phyloP scores from a whole-genome alignment of 2,329 filamentous ascomycete species.

The Bipolaris sorokiniana region DNA sequence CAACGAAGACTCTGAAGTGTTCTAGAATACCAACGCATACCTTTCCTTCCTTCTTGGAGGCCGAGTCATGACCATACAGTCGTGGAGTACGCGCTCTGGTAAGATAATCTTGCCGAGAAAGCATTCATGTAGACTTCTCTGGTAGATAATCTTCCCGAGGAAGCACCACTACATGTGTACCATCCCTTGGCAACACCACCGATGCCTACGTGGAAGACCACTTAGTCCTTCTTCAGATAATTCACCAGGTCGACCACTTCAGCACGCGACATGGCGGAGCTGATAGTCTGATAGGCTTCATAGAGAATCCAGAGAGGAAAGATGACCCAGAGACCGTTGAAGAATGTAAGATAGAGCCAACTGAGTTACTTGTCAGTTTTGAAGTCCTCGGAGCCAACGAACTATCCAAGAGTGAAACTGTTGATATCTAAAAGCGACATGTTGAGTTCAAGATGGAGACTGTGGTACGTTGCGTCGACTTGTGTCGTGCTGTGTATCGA shows the following conservation, averaged over 20 bases:
- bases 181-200: not conserved
- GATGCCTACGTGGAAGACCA: not conserved
- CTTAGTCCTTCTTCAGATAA: constrained; percentile 44
- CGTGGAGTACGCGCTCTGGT: no score
- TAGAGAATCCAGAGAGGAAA: constrained; percentile 64
- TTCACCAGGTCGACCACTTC: constrained; percentile 49
- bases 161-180: not conserved
- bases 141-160: not conserved
- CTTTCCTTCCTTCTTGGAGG: no score
- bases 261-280: constrained; percentile 43
- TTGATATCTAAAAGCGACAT: not conserved
- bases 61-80: no score
- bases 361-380: constrained; percentile 27
- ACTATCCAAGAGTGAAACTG: not conserved
- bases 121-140: no score
- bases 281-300: constrained; percentile 57
- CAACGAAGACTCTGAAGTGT: no score
- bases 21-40: no score
- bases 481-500: not conserved
- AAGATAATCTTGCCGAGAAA: not conserved
- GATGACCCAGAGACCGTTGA: constrained; percentile 68
- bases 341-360: constrained; percentile 69
- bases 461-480: not conserved
- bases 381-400: not conserved
- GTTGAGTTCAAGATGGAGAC: not conserved